phyloP scores from a whole-genome alignment of 805 yeast genomes.

The Ogataea saltuana region DNA sequence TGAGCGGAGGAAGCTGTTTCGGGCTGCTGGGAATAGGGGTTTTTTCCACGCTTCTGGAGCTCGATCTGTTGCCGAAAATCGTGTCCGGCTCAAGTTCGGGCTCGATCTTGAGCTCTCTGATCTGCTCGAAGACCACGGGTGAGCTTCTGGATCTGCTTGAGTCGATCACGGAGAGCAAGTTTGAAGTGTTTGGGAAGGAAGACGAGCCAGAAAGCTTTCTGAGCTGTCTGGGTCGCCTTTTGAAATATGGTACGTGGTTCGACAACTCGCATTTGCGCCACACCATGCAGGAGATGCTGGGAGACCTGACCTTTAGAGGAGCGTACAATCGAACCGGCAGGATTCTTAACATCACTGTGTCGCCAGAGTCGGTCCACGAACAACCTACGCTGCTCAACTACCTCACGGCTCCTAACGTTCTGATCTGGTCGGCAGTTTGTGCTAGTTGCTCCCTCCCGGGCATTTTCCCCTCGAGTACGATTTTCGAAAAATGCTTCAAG shows the following conservation, averaged over 20 bases:
- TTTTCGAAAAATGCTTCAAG: slow-evolving; percentile 76
- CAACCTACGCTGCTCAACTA: slow-evolving; percentile 83
- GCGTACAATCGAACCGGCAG: slow-evolving; percentile 93
- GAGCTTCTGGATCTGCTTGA: slow-evolving; percentile 62
- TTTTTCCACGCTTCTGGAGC: slow-evolving; percentile 71
- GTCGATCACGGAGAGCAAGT: slow-evolving; percentile 59
- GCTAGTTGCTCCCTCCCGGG: slow-evolving; percentile 96
- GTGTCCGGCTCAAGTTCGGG: slow-evolving; percentile 97
- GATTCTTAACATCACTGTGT: slow-evolving; percentile 90
- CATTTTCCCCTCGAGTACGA: slow-evolving; percentile 80
- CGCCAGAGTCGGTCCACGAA: slow-evolving; percentile 88
- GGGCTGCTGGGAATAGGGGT: slow-evolving; percentile 95
- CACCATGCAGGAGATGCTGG: slow-evolving; percentile 78
- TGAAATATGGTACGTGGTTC: slow-evolving; percentile 88
- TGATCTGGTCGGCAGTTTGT: slow-evolving; percentile 87
- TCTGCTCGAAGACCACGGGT: slow-evolving; percentile 76
- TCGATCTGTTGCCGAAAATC: slow-evolving; percentile 76
- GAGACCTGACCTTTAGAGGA: slow-evolving; percentile 90
- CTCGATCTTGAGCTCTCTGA: slow-evolving; percentile 85
- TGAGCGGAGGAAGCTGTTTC: slow-evolving; percentile 95
- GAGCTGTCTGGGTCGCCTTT: slow-evolving; percentile 56
- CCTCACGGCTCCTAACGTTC: slow-evolving; percentile 76
- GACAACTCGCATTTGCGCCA: slow-evolving; percentile 69
- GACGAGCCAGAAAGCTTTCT: slow-evolving; percentile 54
- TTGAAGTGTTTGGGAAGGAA: slow-evolving; percentile 50